phyloP scores from a whole-genome alignment of 176 grass and related monocot genomes.

The Pontederia paniculata region DNA sequence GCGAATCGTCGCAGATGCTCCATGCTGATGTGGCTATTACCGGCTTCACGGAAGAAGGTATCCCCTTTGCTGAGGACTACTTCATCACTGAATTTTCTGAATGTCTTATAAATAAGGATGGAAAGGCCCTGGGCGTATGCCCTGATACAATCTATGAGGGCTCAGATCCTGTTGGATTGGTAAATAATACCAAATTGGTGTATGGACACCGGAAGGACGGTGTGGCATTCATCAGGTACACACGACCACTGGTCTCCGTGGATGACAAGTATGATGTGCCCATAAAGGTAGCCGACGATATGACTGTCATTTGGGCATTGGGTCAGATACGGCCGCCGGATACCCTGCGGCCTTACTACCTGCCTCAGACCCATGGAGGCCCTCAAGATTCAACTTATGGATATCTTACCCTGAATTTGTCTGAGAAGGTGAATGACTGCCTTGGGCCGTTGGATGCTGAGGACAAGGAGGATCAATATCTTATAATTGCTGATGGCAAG shows the following conservation, averaged over 20 bases:
- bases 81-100: constrained; percentile 58
- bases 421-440: constrained; percentile 24
- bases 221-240: constrained; percentile 68
- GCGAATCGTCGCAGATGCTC: constrained; percentile 32
- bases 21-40: constrained; percentile 62
- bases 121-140: constrained; percentile 58
- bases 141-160: constrained; percentile 74
- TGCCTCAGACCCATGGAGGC: constrained; percentile 57
- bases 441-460: constrained; percentile 67
- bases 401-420: constrained; percentile 52
- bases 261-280: constrained; percentile 65
- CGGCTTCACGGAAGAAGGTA: constrained; percentile 72
- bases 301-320: constrained; percentile 78
- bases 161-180: constrained; percentile 18
- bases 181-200: constrained; percentile 62
- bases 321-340: constrained; percentile 73
- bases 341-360: constrained; percentile 62
- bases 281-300: constrained; percentile 37
- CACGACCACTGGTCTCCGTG: constrained; percentile 33
- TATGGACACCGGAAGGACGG: constrained; percentile 80
- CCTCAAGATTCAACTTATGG: constrained; percentile 35
- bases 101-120: constrained; percentile 51
- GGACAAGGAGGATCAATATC: constrained; percentile 86
- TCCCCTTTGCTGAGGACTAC: constrained; percentile 79
- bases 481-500: constrained; percentile 67